phyloP scores from a whole-genome alignment of 441 rosid genomes.

The Mallotus repandus region DNA sequence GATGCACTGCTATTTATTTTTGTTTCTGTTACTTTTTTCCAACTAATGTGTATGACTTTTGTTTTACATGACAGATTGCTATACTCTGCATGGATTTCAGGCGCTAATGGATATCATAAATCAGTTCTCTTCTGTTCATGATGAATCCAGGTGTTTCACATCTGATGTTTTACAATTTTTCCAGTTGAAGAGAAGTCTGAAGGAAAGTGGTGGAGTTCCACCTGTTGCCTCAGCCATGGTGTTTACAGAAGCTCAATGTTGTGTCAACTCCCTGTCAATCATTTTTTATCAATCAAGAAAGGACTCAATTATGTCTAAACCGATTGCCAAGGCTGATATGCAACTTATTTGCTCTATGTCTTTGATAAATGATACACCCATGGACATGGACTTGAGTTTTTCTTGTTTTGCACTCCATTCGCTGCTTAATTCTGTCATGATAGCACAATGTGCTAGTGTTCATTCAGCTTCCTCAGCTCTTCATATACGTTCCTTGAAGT shows the following conservation, averaged over 20 bases:
- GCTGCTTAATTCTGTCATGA: constrained; percentile 44
- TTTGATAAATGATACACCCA: constrained; percentile 47
- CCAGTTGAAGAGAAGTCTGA: constrained; percentile 45
- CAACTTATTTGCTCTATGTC: constrained; percentile 58
- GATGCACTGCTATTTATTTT: not conserved
- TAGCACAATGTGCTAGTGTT: constrained; percentile 55
- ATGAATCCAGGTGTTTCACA: constrained; percentile 55
- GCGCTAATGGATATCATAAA: constrained; percentile 60
- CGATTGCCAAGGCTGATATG: constrained; percentile 62
- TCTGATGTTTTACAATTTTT: constrained; percentile 62
- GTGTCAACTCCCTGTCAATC: constrained; percentile 52
- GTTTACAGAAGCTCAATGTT: constrained; percentile 46
- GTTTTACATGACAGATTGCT: constrained; percentile 48
- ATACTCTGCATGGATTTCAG: constrained; percentile 51
- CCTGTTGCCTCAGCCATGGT: constrained; percentile 35
- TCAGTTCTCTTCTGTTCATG: constrained; percentile 55
- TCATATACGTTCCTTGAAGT: constrained; percentile 44
- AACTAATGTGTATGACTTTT: constrained; percentile 2
- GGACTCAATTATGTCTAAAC: constrained; percentile 37
- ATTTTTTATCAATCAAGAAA: constrained; percentile 38
- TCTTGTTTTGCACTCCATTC: constrained; percentile 57
- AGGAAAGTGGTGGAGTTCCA: constrained; percentile 39
- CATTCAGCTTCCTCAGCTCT: constrained; percentile 50
- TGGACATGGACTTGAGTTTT: constrained; percentile 48
- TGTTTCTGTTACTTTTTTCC: not conserved